These are phyloP conservation scores for Phytomonas sp. DNA, from an alignment of 208 protist species.

Conservation along the genomic window DNA sequence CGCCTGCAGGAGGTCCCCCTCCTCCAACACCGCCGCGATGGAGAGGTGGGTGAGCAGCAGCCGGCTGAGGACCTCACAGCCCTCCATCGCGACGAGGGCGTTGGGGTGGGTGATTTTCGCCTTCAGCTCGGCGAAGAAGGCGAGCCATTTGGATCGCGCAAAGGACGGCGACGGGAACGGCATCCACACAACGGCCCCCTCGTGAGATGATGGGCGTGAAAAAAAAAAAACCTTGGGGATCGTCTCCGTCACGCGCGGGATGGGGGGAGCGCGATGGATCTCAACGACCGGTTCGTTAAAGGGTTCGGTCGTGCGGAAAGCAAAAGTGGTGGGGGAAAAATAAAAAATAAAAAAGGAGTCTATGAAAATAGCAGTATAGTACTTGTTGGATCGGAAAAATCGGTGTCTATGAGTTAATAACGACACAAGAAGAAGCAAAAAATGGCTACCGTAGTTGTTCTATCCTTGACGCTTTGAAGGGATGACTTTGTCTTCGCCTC, in stretches of 20 bases:
- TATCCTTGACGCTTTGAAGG: too few relatives aligned
- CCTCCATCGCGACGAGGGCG: conserved; percentile 63
- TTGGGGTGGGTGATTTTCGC: conserved; percentile 82
- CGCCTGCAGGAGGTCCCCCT: conserved; percentile 48
- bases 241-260: too few relatives aligned
- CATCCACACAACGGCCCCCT: conserved; percentile 48
- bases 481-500: too few relatives aligned
- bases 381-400: background rate
- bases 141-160: conserved; percentile 70
- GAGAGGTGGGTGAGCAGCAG: conserved; percentile 62
- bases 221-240: too few relatives aligned
- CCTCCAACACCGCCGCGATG: conserved; percentile 66
- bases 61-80: conserved; percentile 63
- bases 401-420: background rate
- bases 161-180: conserved; percentile 42
- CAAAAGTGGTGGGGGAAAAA: too few relatives aligned
- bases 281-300: too few relatives aligned
- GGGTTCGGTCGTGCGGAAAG: too few relatives aligned
- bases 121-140: conserved; percentile 81
- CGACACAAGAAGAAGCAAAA: conserved; percentile 8
- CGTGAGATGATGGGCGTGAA: too few relatives aligned
- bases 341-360: too few relatives aligned
- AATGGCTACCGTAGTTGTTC: background rate
- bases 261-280: too few relatives aligned
- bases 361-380: background rate